Base-by-base conservation (phyloP, 2,329 filamentous ascomycete species). In the Colletotrichum endophyticum region DNA sequence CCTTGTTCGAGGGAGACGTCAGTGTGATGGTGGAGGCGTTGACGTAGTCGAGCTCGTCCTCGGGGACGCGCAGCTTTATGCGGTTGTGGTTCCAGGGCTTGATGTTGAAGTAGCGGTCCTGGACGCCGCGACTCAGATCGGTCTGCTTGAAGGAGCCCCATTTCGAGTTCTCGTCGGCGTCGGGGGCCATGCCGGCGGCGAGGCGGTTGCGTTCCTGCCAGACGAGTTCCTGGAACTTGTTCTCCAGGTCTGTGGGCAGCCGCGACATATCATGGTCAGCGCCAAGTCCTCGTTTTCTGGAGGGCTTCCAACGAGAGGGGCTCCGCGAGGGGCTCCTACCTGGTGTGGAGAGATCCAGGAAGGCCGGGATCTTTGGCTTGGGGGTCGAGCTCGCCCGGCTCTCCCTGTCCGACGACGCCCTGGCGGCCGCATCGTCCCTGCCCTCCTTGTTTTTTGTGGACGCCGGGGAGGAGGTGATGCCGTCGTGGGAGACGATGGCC, bases 31-130 rank as follows among this genome's bases (percentile, higher is more conserved):
- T 92, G 13, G 94, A 96, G 53, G 95, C 95, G 82, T 97, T 97
- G 85, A 96, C 94, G 83, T 96, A 97, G 84, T 96, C 93, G 77
- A 93, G 90, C 78, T 92, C 88, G 49, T 91, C 94, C 19, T 94
- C 90, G 3, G 95, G 93, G 2, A 98, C 96, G 53, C 91, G 90
- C 22, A 99, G 91, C 83, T 92, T 94, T 72, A 99, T 90, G 49
- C 97, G 93, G 82, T 98, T 98, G 82, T 95, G 93, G 77, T 94
- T 93, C 92, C 95, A 99, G 0, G 96, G 95, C 82, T 96, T 94
- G 78, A 99, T 95, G 82, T 99, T 98, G 70, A 89, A 84, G 85
- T 99, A 99, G 72, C 97, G 93, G 84, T 99, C 98, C 79, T 96
- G 86, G 34, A 76, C 79, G 74, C 61, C 80, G 80, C 75, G 81